A percentile compares a stretch with the other conserved stretches of the same genome.
These are phyloP conservation scores for Macrotyloma uniflorum DNA, from an alignment of 306 rosid species.

Conservation along the genomic window DNA sequence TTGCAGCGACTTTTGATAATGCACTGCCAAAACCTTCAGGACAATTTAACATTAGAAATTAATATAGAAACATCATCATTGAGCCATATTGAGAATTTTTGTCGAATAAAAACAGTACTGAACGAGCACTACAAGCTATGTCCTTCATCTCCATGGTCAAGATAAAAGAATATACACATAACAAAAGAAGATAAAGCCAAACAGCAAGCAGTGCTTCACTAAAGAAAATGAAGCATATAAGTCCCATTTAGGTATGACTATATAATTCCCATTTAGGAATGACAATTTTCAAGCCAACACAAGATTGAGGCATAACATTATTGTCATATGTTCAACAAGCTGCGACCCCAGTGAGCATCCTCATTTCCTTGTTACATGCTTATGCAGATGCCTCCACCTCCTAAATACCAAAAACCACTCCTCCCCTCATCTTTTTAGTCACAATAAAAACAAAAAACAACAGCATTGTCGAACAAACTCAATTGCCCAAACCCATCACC, in stretches of 20 bases:
- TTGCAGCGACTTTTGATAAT: conserved; percentile 76
- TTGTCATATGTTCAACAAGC: background rate
- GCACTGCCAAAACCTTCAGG: conserved; percentile 90
- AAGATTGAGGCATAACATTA: background rate
- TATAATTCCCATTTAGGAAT: background rate
- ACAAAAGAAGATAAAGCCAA: background rate
- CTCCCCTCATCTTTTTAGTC: background rate
- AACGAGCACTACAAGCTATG: background rate
- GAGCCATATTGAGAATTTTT: background rate
- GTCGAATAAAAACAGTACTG: background rate
- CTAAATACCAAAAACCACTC: background rate
- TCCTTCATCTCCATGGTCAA: conserved; percentile 20
- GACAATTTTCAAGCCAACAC: conserved; percentile 2
- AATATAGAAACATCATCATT: background rate
- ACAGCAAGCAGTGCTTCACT: background rate
- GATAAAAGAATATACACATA: background rate
- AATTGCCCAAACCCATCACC: conserved; percentile 19
- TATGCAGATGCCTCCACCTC: background rate
- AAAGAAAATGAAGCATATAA: background rate
- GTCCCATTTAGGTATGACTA: background rate
- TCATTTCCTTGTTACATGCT: background rate
- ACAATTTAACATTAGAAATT: conserved; percentile 40
- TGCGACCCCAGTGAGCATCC: background rate
- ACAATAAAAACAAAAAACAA: background rate
- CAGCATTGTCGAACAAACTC: conserved; percentile 17